A percentile compares a stretch with the other conserved stretches of the same genome.
Evolutionary conservation across 345 rosid species (phyloP).

Genomic region (Microcos paniculata): DNA sequence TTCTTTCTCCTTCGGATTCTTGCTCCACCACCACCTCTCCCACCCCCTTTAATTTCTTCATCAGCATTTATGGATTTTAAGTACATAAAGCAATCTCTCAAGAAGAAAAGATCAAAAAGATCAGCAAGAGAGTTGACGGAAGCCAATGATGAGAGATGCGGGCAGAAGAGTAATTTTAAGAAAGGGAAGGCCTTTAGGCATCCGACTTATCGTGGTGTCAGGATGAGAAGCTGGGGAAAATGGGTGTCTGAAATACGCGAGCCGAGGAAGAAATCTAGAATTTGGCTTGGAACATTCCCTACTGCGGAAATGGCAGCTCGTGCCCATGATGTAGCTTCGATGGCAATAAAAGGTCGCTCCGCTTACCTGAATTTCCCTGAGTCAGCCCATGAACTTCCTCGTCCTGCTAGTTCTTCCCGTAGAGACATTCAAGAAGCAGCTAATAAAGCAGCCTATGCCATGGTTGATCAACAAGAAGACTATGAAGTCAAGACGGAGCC

Average conservation of each 20-base stretch:
- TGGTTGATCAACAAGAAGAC: background rate
- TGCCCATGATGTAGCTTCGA: constrained; percentile 23
- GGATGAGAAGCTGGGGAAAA: constrained; percentile 28
- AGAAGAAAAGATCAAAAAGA: background rate
- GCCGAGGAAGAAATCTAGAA: constrained; percentile 18
- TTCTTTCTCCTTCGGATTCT: background rate
- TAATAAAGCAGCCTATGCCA: constrained; percentile 7
- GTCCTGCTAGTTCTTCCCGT: constrained; percentile 4
- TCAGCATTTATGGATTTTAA: constrained; percentile 3
- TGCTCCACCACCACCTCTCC: background rate
- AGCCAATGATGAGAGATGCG: background rate
- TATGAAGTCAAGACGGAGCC: background rate
- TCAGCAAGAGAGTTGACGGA: background rate
- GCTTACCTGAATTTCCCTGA: constrained; percentile 24
- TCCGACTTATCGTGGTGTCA: constrained; percentile 20
- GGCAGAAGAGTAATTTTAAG: background rate
- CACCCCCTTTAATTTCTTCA: background rate
- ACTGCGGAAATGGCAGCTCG: constrained; percentile 25
- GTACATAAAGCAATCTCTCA: background rate
- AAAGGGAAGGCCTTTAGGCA: background rate
- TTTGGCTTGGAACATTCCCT: constrained; percentile 26
- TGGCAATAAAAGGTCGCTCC: constrained; percentile 18
- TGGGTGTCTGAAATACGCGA: constrained; percentile 26
- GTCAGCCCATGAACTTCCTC: constrained; percentile 19
- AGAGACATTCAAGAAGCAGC: constrained; percentile 20